Conservation (phyloP, 2,329 filamentous ascomycete genomes). For the Talaromyces albobiverticillius region DNA sequence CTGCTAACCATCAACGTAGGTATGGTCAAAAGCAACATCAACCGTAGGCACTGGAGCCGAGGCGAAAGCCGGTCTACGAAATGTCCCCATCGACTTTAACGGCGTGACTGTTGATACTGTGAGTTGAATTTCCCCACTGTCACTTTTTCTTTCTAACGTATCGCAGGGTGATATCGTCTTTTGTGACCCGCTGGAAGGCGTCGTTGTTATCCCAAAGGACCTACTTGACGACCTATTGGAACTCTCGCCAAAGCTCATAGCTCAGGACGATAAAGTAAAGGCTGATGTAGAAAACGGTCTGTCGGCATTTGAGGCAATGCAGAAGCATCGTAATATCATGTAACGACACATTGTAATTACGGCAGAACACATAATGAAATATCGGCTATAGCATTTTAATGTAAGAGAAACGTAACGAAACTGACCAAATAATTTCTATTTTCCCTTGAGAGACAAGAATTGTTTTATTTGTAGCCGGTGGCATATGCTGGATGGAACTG, state of each 20-base stretch:
- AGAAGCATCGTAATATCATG: constrained; percentile 46
- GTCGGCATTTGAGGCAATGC: constrained; percentile 65
- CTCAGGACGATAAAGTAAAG: constrained; percentile 61
- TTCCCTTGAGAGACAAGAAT: background rate
- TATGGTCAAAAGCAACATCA: constrained; percentile 43
- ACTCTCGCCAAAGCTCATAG: constrained; percentile 53
- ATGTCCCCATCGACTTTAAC: constrained; percentile 39
- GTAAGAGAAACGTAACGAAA: background rate
- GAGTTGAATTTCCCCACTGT: constrained; percentile 17
- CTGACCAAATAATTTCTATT: background rate
- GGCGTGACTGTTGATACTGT: constrained; percentile 44
- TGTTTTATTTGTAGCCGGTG: constrained; percentile 1
- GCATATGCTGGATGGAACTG: constrained; percentile 1
- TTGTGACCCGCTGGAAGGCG: constrained; percentile 66
- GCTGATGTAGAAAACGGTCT: constrained; percentile 62
- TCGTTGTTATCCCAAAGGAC: constrained; percentile 64
- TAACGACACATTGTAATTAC: background rate
- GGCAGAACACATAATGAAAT: background rate
- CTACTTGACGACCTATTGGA: constrained; percentile 60
- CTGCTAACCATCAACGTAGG: constrained; percentile 25
- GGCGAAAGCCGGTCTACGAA: constrained; percentile 39
- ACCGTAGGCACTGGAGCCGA: constrained; percentile 47
- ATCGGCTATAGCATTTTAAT: background rate
- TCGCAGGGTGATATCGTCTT: constrained; percentile 64
- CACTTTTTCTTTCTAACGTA: background rate